Evolutionary conservation across 352 stramenopile species (phyloP).

Genomic region (Phytophthora citrophthora): DNA sequence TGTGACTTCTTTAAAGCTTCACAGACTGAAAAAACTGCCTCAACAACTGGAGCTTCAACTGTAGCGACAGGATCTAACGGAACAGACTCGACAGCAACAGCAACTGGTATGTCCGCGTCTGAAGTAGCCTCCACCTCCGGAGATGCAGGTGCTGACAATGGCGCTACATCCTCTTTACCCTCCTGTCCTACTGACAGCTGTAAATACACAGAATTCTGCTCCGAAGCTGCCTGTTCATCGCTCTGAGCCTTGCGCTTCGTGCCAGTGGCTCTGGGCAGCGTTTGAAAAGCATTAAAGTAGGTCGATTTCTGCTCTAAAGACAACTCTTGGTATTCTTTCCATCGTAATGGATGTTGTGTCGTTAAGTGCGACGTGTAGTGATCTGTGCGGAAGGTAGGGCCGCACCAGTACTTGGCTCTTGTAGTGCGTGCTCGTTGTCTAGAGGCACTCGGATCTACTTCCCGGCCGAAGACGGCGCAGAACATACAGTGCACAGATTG

Average conservation of each 20-base stretch:
- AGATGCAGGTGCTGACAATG: slow-evolving; percentile 2
- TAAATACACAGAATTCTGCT: neutral
- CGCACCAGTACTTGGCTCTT: slow-evolving; percentile 30
- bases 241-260: neutral
- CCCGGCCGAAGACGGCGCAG: slow-evolving; percentile 33
- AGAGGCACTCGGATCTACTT: slow-evolving; percentile 10
- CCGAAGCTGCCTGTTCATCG: neutral
- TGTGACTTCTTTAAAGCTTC: neutral
- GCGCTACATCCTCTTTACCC: neutral
- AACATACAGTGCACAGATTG: slow-evolving; percentile 32
- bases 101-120: neutral
- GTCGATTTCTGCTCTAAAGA: slow-evolving; percentile 1
- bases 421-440: slow-evolving; percentile 21
- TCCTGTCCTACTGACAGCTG: neutral
- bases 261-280: slow-evolving; percentile 2
- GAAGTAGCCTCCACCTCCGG: neutral
- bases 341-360: slow-evolving; percentile 19
- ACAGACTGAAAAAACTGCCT: neutral
- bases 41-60: neutral
- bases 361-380: slow-evolving; percentile 36
- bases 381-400: slow-evolving; percentile 29
- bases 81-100: neutral
- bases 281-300: slow-evolving; percentile 11
- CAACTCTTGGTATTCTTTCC: slow-evolving; percentile 27
- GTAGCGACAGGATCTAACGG: neutral